A percentile compares a stretch with the other conserved stretches of the same genome.
Evolutionary conservation across 305 asterid genomes (phyloP).

Genomic region (Fraxinus latifolia): DNA sequence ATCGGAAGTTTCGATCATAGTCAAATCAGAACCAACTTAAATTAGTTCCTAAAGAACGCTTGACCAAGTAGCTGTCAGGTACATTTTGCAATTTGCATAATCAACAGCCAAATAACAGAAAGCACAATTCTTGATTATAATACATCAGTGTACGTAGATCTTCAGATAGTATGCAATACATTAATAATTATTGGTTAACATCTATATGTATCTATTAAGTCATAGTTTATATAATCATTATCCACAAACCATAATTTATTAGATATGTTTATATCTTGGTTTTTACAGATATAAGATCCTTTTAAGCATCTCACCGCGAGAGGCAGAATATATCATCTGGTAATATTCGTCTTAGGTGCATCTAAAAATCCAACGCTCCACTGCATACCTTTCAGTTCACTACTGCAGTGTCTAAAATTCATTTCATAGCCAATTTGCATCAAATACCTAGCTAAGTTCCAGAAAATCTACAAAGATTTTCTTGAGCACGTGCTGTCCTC

Average conservation of each 20-base stretch:
- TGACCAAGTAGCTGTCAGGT: neutral
- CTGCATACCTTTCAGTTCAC: neutral
- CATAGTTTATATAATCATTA: neutral
- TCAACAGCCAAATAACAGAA: constrained; percentile 1
- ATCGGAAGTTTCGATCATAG: neutral
- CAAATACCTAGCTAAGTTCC: constrained; percentile 6
- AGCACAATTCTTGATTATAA: neutral
- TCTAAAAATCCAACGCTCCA: neutral
- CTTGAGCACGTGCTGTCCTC: neutral
- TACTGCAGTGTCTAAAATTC: neutral
- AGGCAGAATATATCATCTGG: neutral
- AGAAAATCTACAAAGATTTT: neutral
- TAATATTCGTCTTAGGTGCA: neutral
- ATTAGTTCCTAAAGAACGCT: neutral
- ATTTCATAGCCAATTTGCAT: neutral
- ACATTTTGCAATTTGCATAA: neutral
- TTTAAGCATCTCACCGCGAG: neutral
- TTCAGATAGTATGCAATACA: neutral
- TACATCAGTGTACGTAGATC: neutral
- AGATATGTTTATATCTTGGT: neutral
- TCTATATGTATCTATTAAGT: neutral
- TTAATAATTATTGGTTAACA: neutral
- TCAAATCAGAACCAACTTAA: neutral
- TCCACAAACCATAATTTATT: neutral
- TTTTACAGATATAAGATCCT: neutral